Base-by-base conservation (phyloP, 805 yeast species). In the Hanseniaspora guilliermondii region DNA sequence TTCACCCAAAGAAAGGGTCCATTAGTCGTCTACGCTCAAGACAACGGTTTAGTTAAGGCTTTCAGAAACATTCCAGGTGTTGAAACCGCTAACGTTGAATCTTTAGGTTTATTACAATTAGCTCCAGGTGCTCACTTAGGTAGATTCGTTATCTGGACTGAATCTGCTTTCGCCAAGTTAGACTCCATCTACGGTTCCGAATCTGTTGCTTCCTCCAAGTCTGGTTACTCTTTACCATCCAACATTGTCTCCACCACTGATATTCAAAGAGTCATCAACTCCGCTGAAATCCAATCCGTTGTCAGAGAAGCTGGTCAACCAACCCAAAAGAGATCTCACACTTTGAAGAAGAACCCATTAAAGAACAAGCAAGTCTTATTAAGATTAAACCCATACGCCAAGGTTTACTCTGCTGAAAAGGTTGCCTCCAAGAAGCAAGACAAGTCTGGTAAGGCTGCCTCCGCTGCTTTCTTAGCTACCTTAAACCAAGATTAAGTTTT, bases 91-190 rank as follows among this genome's bases (percentile, higher is more conserved):
- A 78, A 83, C 74, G 98, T 93, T 68, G 78, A 84, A 69, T 79
- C 89, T 72, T 82, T 93, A 70, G 93, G 93, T 79, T 80, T 93
- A 69, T 84, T 93, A 74, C 97, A 91, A 81, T 85, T 93, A 71
- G 98, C 98, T 69, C 98, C 98, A 76, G 98, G 98, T 85, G 95
- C 97, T 73, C 98, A 93, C 82, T 80, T 93, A 70, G 98, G 98
- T 80, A 89, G 98, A 83, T 93, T 93, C 71, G 85, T 93, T 71
- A 87, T 93, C 87, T 93, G 98, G 98, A 89, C 98, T 72, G 96
- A 89, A 80, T 78, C 87, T 73, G 99, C 99, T 73, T 88, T 93
- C 75, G 85, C 89, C 73, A 82, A 89, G 70, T 82, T 93, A 72
- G 99, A 93, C 82, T 78, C 88, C 63, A 86, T 93, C 80, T 93